phyloP scores from a whole-genome alignment of 495 filamentous ascomycete species.

The Pyrenopolyporus hunteri region DNA sequence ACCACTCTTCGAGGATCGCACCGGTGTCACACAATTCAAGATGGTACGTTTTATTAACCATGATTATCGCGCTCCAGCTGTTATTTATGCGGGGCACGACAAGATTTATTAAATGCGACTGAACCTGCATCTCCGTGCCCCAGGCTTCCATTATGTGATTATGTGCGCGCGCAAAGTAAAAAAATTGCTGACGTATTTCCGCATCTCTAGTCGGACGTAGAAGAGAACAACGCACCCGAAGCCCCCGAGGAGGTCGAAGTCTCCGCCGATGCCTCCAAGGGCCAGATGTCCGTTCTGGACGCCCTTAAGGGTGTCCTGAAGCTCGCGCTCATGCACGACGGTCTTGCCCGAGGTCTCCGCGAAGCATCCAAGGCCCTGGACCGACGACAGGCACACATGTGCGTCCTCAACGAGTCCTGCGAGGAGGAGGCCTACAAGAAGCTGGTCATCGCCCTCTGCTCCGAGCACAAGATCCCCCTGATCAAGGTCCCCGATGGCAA shows the following conservation, averaged over 20 bases:
- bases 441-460: constrained; percentile 96
- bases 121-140: no score
- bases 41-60: constrained; percentile 53
- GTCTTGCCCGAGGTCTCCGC: constrained; percentile 95
- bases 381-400: constrained; percentile 98
- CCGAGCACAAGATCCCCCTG: constrained; percentile 97
- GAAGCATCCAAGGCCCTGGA: constrained; percentile 98
- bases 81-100: no score
- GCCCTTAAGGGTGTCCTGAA: constrained; percentile 97
- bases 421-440: constrained; percentile 99
- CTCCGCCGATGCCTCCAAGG: constrained; percentile 81
- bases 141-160: no score
- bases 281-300: constrained; percentile 97
- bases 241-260: constrained; percentile 91
- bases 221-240: constrained; percentile 80
- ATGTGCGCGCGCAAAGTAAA: constrained; percentile 25
- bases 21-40: constrained; percentile 56
- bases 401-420: constrained; percentile 97
- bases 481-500: constrained; percentile 99
- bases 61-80: background rate
- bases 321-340: constrained; percentile 98
- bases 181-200: constrained; percentile 18
- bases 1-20: constrained; percentile 62
- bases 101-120: no score
- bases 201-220: constrained; percentile 63